These are phyloP conservation scores for Passiflora organensis DNA, from an alignment of 345 rosid species.

Conservation along the genomic window DNA sequence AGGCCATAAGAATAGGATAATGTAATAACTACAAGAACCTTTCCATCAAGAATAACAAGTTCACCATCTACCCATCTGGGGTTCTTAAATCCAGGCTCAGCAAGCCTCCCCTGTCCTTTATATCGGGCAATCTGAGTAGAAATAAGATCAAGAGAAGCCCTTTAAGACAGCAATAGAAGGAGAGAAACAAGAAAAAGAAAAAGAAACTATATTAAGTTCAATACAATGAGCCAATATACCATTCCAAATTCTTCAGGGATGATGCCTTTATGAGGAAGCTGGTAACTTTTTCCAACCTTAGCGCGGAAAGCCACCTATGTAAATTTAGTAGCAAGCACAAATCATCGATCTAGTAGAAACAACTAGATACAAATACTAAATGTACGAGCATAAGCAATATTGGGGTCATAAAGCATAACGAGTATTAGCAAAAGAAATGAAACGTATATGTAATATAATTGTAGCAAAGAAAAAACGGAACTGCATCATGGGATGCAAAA, in stretches of 20 bases:
- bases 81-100: conserved; percentile 79
- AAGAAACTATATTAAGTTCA: neutral
- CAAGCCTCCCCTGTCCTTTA: conserved; percentile 93
- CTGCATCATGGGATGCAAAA: neutral
- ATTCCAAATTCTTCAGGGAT: conserved; percentile 98
- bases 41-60: conserved; percentile 91
- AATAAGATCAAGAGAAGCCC: conserved; percentile 9
- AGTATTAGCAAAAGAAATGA: too few species aligned
- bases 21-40: conserved; percentile 35
- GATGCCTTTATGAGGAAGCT: conserved; percentile 89
- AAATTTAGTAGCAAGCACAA: conserved; percentile 1
- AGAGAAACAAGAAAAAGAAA: neutral
- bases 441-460: neutral
- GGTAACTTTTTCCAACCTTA: conserved; percentile 80
- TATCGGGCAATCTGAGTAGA: conserved; percentile 72
- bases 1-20: neutral
- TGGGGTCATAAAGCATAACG: too few species aligned
- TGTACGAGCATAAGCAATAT: neutral
- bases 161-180: conserved; percentile 4
- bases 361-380: neutral
- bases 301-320: conserved; percentile 96
- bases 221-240: conserved; percentile 36
- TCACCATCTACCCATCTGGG: conserved; percentile 99
- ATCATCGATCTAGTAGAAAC: neutral
- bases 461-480: neutral